Base-by-base conservation (phyloP, 192 early-diverging fungal genomes). In the Coemansia nantahalensis region DNA sequence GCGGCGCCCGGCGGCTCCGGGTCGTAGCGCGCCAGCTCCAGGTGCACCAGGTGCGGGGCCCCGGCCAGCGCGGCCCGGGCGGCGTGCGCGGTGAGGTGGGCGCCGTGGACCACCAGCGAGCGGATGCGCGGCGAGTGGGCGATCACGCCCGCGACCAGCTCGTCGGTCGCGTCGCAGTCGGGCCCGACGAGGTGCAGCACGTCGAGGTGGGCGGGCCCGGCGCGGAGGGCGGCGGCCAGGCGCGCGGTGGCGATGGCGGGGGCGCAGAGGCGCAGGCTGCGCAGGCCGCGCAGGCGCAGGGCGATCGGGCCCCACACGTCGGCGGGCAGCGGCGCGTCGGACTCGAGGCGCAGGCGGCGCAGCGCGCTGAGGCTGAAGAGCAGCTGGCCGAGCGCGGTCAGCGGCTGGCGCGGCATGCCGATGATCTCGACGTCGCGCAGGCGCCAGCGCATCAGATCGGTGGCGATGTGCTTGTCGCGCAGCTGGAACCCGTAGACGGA, bases 361-460 rank as follows among this genome's bases (percentile, higher is more conserved):
- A 72, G 48, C 14, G 44, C 53, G 22, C 69, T 62, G 49, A 72
- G 31, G 48, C 46, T 54, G 45, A 48, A 49, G 23, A 72, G 45
- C 19, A 65, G 51, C 16, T 56, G 61, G 31, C 69, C 58, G 32
- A 72, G 57, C 36, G 56, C 61, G 7, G 57, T 56, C 53, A 72
- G 54, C 28, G 57, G 69, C 57, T 65, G 60, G 45, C 62, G 62
- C 24, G 69, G 69, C 62, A 65, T 59, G 19, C 69, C 69, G 33
- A 71, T 55, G 8, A 72, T 60, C 38, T 65, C 57, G 39, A 72
- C 45, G 39, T 72, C 62, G 45, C 57, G 69, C 62, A 72, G 36
- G 24, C 52, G 59, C 69, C 62, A 65, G 57, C 69, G 69, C 69
- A 72, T 65, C 44, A 72, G 41, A 18, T 72, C 69, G 28, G 56